Conservation (phyloP, 441 rosid genomes). For the Breynia disticha region DNA sequence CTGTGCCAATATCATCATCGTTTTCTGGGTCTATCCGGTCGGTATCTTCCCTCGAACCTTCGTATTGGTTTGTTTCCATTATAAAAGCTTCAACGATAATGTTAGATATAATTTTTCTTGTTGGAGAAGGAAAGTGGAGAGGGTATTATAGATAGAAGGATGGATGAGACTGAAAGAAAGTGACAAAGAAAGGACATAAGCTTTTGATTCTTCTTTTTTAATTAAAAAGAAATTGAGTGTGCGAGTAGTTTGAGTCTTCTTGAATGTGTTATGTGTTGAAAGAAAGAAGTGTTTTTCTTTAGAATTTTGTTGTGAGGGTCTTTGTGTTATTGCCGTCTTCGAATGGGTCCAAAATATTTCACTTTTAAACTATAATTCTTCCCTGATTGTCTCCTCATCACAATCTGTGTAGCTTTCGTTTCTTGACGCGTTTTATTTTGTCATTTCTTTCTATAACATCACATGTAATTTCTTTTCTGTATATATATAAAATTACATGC, state of each 20-base stretch:
- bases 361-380: background rate
- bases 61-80: constrained; percentile 34
- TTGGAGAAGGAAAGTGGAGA: constrained; percentile 2
- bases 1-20: constrained; percentile 22
- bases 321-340: constrained; percentile 34
- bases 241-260: constrained; percentile 8
- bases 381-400: constrained; percentile 13
- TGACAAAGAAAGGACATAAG: constrained; percentile 29
- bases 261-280: constrained; percentile 1
- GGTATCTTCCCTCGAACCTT: constrained; percentile 32
- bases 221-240: too few relatives aligned
- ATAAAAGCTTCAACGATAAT: background rate
- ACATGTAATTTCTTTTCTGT: background rate
- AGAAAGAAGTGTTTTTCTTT: constrained; percentile 31
- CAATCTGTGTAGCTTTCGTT: constrained; percentile 14
- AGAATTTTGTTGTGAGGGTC: constrained; percentile 17
- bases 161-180: constrained; percentile 11
- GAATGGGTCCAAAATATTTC: constrained; percentile 3
- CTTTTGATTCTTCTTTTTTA: constrained; percentile 13
- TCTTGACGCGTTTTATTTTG: constrained; percentile 15
- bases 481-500: background rate
- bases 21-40: constrained; percentile 23
- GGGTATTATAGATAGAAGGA: constrained; percentile 14
- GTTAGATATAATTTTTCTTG: background rate
- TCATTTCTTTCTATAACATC: background rate